Evolutionary conservation across 208 protist species (phyloP).

Genomic region (Trypanosoma theileri): DNA sequence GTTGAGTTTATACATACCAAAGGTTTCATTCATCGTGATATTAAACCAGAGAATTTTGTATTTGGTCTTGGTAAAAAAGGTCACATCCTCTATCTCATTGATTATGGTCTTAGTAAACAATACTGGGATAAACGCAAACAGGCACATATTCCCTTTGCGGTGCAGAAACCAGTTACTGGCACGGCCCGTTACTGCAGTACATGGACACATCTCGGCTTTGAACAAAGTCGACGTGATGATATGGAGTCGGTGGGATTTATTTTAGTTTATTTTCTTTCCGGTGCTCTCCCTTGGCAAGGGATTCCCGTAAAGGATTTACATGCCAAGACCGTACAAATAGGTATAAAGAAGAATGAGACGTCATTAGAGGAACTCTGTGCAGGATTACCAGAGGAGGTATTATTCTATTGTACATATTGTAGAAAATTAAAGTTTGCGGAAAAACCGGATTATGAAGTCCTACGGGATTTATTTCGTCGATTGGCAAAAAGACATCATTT

Average conservation of each 20-base stretch:
- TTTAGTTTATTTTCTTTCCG: constrained; percentile 92
- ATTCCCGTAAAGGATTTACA: constrained; percentile 72
- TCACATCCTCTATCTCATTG: constrained; percentile 94
- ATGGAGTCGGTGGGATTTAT: constrained; percentile 93
- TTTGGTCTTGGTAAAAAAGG: constrained; percentile 55
- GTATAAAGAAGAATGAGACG: constrained; percentile 80
- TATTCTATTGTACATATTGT: constrained; percentile 77
- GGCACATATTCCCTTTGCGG: constrained; percentile 98
- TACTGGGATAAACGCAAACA: constrained; percentile 95
- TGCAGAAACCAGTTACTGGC: constrained; percentile 98
- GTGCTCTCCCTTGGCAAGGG: constrained; percentile 93
- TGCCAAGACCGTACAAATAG: constrained; percentile 80
- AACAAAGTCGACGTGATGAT: constrained; percentile 94
- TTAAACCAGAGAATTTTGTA: constrained; percentile 93
- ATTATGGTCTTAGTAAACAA: constrained; percentile 99
- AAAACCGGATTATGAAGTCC: constrained; percentile 78
- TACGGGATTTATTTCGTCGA: constrained; percentile 65
- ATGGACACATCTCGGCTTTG: constrained; percentile 98
- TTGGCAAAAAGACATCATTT: constrained; percentile 29
- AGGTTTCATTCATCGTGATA: constrained; percentile 87
- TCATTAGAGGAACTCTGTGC: constrained; percentile 68
- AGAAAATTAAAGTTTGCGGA: constrained; percentile 70
- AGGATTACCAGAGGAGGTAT: constrained; percentile 62
- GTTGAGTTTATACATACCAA: constrained; percentile 84
- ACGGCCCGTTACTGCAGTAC: constrained; percentile 99